These are phyloP conservation scores for Suillus bovinus DNA, from an alignment of 768 basidiomycete species.

Conservation along the genomic window DNA sequence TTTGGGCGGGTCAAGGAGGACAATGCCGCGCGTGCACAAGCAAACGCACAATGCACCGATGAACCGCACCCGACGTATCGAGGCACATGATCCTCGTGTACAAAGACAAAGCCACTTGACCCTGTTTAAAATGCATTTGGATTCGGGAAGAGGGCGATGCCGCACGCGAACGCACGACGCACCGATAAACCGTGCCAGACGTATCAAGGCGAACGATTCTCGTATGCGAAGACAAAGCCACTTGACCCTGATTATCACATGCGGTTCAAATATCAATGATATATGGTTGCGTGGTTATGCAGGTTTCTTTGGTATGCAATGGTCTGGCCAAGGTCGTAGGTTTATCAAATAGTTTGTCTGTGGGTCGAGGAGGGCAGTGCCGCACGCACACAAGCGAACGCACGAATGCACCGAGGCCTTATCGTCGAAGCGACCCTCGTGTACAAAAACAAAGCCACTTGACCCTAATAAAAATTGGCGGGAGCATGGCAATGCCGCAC, in stretches of 20 bases:
- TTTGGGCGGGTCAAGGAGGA: neutral
- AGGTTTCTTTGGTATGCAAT: neutral
- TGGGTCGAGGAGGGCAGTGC: neutral
- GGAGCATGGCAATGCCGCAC: neutral
- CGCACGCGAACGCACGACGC: neutral
- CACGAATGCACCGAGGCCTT: conserved; percentile 3
- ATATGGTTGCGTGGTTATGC: neutral
- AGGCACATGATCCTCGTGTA: conserved; percentile 7
- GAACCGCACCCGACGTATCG: neutral
- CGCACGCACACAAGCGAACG: neutral
- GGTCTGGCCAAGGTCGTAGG: neutral
- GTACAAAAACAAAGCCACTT: neutral
- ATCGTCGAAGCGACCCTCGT: neutral
- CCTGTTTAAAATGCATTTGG: neutral
- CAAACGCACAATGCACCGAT: conserved; percentile 7
- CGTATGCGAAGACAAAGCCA: neutral
- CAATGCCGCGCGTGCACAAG: neutral
- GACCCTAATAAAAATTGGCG: neutral
- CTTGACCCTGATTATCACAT: neutral
- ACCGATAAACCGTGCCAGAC: neutral
- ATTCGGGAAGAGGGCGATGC: neutral
- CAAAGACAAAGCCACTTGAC: conserved; percentile 9
- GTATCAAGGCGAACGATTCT: neutral
- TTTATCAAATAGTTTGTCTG: neutral
- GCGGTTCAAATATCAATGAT: too few species aligned